These are phyloP conservation scores for Simplicillium aogashimaense DNA, from an alignment of 2,329 filamentous ascomycete species.

Conservation along the genomic window DNA sequence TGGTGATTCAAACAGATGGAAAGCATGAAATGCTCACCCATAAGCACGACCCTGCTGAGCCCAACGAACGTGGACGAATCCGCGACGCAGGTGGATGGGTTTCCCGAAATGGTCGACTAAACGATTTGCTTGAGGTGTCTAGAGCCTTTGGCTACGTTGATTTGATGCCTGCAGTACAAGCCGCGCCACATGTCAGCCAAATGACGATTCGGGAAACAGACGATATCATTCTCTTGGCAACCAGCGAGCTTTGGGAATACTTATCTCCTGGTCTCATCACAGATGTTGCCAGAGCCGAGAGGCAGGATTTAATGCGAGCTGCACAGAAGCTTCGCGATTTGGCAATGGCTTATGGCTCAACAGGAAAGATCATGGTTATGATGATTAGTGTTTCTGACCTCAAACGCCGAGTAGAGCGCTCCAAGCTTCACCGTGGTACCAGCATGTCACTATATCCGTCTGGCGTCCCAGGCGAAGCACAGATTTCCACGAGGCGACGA, in stretches of 20 bases:
- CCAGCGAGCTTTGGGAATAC: slow-evolving; percentile 91
- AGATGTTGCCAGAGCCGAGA: slow-evolving; percentile 80
- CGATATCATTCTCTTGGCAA: slow-evolving; percentile 87
- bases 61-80: slow-evolving; percentile 75
- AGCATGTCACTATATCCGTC: slow-evolving; percentile 80
- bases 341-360: slow-evolving; percentile 90
- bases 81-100: slow-evolving; percentile 93
- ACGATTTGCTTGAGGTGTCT: slow-evolving; percentile 84
- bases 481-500: slow-evolving; percentile 54
- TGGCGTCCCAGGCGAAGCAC: slow-evolving; percentile 58
- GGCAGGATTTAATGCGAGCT: slow-evolving; percentile 85
- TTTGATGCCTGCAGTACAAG: slow-evolving; percentile 85
- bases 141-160: slow-evolving; percentile 92
- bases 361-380: slow-evolving; percentile 98
- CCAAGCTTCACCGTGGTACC: slow-evolving; percentile 62
- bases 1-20: slow-evolving; percentile 84
- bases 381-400: slow-evolving; percentile 88
- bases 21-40: slow-evolving; percentile 73
- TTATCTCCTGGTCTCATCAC: slow-evolving; percentile 82
- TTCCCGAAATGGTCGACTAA: slow-evolving; percentile 85
- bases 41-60: slow-evolving; percentile 89
- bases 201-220: slow-evolving; percentile 77
- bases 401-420: slow-evolving; percentile 70
- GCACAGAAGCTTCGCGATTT: slow-evolving; percentile 90
- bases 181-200: slow-evolving; percentile 74